Conservation (phyloP, 176 grass and related monocot genomes). For the Aegilops speltoides region DNA sequence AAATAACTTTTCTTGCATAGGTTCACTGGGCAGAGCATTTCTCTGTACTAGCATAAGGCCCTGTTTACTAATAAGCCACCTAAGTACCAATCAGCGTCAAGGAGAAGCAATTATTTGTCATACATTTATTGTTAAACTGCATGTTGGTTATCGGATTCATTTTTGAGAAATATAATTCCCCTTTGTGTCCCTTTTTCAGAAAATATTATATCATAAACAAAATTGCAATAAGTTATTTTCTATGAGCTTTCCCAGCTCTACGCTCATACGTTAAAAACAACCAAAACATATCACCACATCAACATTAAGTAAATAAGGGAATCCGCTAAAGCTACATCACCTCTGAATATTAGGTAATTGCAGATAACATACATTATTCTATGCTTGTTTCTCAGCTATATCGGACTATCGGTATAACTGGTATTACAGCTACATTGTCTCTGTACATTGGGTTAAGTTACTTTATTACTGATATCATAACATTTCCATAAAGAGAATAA, state of each 20-base stretch:
- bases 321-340: neutral
- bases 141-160: conserved; percentile 8
- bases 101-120: neutral
- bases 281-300: neutral
- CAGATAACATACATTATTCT: conserved; percentile 2
- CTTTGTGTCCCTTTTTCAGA: conserved; percentile 6
- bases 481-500: conserved; percentile 3
- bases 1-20: neutral
- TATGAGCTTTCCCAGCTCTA: neutral
- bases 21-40: conserved; percentile 20
- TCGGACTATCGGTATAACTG: neutral
- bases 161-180: neutral
- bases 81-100: conserved; percentile 10
- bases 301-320: conserved; percentile 1
- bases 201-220: neutral
- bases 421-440: neutral
- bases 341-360: neutral
- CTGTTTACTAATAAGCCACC: neutral
- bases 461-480: conserved; percentile 14
- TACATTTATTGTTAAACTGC: neutral
- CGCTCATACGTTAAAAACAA: conserved; percentile 4
- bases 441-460: neutral
- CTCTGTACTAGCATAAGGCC: neutral
- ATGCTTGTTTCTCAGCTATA: conserved; percentile 13
- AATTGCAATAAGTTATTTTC: neutral